A percentile compares a stretch with the other conserved stretches of the same genome.
These are phyloP conservation scores for Thelephora ganbajun DNA, from an alignment of 768 basidiomycete genomes.

Conservation along the genomic window DNA sequence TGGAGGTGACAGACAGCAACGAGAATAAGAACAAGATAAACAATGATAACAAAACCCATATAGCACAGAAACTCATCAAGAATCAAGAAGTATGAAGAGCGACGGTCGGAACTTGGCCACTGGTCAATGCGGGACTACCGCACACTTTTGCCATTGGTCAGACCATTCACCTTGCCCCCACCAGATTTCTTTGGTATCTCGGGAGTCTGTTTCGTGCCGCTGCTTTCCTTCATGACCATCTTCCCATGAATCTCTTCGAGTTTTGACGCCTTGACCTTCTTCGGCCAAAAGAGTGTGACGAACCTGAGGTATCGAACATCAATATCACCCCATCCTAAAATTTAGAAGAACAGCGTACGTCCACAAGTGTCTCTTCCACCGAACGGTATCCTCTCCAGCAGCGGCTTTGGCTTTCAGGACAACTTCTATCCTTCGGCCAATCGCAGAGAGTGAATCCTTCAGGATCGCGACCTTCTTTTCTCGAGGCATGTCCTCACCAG, in stretches of 20 bases:
- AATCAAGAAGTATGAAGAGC: no score
- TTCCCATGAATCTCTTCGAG: constrained; percentile 92
- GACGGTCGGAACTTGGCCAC: no score
- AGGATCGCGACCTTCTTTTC: constrained; percentile 94
- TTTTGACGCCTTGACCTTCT: constrained; percentile 89
- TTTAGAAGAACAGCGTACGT: constrained; percentile 47
- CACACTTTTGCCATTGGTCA: no score
- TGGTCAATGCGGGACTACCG: no score
- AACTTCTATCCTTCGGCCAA: constrained; percentile 81
- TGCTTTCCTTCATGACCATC: constrained; percentile 80
- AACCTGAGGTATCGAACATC: constrained; percentile 36
- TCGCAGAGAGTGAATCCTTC: constrained; percentile 89
- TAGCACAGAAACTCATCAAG: no score
- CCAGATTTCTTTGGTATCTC: constrained; percentile 16
- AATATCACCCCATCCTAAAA: background rate
- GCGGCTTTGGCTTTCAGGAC: constrained; percentile 67
- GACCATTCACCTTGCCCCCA: background rate
- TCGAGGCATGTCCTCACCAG: constrained; percentile 84
- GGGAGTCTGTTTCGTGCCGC: constrained; percentile 13
- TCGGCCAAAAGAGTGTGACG: constrained; percentile 94
- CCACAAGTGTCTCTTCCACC: constrained; percentile 94
- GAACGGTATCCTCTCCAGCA: constrained; percentile 67
- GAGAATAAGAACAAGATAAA: no score
- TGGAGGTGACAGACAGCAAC: no score
- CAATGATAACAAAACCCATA: no score